Conservation (phyloP, 176 grass and related monocot species). For the Juncus effusus region DNA sequence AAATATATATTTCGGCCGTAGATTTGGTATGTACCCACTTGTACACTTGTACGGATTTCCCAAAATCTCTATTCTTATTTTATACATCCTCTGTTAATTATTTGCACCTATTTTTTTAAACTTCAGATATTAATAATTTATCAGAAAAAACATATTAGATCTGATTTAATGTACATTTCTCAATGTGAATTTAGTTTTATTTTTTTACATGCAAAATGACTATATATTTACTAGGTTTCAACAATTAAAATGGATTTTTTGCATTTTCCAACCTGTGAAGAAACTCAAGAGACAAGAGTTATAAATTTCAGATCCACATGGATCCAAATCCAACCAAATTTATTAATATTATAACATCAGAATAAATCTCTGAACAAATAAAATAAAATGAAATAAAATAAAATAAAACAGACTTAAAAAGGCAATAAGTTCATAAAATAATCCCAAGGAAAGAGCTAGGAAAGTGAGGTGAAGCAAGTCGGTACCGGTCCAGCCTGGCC, state of each 20-base stretch:
- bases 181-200: too few species aligned
- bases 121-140: too few species aligned
- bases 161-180: too few species aligned
- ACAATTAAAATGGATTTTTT: too few species aligned
- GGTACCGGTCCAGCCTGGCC: slow-evolving; percentile 10
- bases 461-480: slow-evolving; percentile 17
- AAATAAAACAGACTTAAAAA: not conserved
- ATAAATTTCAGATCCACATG: not conserved
- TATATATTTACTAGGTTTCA: too few species aligned
- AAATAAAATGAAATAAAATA: not conserved
- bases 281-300: too few species aligned
- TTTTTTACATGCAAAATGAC: too few species aligned
- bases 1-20: slow-evolving; percentile 17
- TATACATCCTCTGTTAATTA: not conserved
- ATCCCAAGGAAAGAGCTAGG: slow-evolving; percentile 19
- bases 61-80: not conserved
- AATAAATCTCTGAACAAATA: slow-evolving; percentile 4
- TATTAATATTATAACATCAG: not conserved
- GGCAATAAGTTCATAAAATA: slow-evolving; percentile 5
- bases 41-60: slow-evolving; percentile 23
- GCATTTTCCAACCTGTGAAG: too few species aligned
- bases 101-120: too few species aligned
- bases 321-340: slow-evolving; percentile 22
- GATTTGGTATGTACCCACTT: slow-evolving; percentile 21
- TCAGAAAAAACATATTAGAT: too few species aligned